These are phyloP conservation scores for Epichloe elymi DNA, from an alignment of 2,329 filamentous ascomycete genomes.

Conservation along the genomic window DNA sequence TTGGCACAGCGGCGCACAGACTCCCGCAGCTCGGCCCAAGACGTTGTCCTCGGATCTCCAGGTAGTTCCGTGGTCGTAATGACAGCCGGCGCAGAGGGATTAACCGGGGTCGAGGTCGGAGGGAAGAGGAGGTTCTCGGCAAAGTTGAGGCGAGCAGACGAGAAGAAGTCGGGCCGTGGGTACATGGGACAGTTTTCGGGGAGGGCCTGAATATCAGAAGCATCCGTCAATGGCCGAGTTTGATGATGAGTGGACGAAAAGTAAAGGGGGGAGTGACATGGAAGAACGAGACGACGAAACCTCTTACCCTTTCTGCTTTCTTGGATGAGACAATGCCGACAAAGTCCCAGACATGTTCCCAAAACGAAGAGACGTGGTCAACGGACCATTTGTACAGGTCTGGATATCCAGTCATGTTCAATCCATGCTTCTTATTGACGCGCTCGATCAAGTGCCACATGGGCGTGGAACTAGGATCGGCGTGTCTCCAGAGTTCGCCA, in stretches of 20 bases:
- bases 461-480: conserved; percentile 50
- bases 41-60: conserved; percentile 40
- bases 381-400: conserved; percentile 81
- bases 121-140: conserved; percentile 91
- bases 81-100: conserved; percentile 53
- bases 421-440: conserved; percentile 53
- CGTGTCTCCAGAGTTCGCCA: conserved; percentile 58
- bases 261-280: not conserved
- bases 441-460: conserved; percentile 60
- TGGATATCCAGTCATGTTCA: conserved; percentile 53
- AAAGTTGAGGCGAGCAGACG: conserved; percentile 71
- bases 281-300: not conserved
- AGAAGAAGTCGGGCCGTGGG: conserved; percentile 77
- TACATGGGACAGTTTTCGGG: conserved; percentile 59
- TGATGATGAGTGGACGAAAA: not conserved
- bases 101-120: conserved; percentile 21
- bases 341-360: conserved; percentile 76
- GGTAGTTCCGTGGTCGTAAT: conserved; percentile 69
- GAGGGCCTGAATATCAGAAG: conserved; percentile 42
- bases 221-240: not conserved
- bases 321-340: conserved; percentile 60
- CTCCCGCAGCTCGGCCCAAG: conserved; percentile 72
- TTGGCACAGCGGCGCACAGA: conserved; percentile 61
- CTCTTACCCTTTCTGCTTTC: conserved; percentile 43
- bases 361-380: conserved; percentile 61